These are phyloP conservation scores for Neurospora sp. DNA, from an alignment of 495 filamentous ascomycete genomes.

Conservation along the genomic window DNA sequence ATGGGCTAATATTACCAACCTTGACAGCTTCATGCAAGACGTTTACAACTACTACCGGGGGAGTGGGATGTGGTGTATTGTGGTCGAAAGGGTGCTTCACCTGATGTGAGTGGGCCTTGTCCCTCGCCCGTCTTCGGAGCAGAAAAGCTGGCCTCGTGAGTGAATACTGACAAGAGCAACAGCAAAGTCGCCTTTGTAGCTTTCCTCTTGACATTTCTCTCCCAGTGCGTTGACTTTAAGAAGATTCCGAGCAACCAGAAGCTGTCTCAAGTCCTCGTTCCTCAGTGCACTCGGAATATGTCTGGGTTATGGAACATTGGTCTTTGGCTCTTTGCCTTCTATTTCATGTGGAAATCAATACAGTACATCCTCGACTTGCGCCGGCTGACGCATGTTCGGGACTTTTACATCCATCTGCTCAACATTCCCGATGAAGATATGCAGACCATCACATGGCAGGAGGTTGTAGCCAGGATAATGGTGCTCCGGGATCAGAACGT, in stretches of 20 bases:
- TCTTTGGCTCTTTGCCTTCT: constrained; percentile 80
- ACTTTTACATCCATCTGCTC: constrained; percentile 81
- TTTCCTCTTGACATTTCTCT: constrained; percentile 72
- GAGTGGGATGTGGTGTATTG: constrained; percentile 82
- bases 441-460: constrained; percentile 94
- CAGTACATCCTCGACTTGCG: constrained; percentile 66
- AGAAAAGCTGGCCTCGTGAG: constrained; percentile 31
- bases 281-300: constrained; percentile 79
- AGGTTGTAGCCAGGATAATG: constrained; percentile 84
- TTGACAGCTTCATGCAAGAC: constrained; percentile 82
- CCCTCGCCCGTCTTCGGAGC: not conserved
- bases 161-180: constrained; percentile 10
- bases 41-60: constrained; percentile 86
- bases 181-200: constrained; percentile 65
- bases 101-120: constrained; percentile 53
- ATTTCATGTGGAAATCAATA: constrained; percentile 72
- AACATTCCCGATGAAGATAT: constrained; percentile 85
- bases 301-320: constrained; percentile 66
- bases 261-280: constrained; percentile 66
- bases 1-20: constrained; percentile 86
- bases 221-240: constrained; percentile 76
- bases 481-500: constrained; percentile 77
- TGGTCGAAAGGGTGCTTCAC: constrained; percentile 57
- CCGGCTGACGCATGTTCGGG: constrained; percentile 64
- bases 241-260: constrained; percentile 64